Evolutionary conservation across 2,329 filamentous ascomycete species (phyloP).

Genomic region (Cryphonectria radicalis): DNA sequence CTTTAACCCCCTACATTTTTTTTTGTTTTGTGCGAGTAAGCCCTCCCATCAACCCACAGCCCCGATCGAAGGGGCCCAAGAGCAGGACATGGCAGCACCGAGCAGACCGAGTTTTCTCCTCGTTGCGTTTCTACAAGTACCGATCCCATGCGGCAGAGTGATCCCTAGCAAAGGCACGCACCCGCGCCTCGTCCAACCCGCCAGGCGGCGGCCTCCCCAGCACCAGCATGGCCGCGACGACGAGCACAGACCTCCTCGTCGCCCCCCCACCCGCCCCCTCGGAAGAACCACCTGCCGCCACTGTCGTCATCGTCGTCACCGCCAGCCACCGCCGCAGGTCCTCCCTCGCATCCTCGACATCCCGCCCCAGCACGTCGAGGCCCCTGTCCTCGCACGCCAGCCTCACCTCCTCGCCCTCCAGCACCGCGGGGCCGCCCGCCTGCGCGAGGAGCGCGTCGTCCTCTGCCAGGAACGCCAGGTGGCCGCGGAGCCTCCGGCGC

Average conservation of each 20-base stretch:
- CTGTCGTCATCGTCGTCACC: not conserved
- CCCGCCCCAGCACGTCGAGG: conserved; percentile 57
- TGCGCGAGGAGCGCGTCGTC: conserved; percentile 73
- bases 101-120: not conserved
- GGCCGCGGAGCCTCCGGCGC: conserved; percentile 53
- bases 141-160: not conserved
- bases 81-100: not conserved
- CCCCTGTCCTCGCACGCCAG: conserved; percentile 75
- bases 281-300: not conserved
- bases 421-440: conserved; percentile 61
- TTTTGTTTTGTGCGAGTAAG: not conserved
- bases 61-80: not conserved
- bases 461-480: conserved; percentile 65
- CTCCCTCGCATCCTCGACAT: conserved; percentile 61
- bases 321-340: conserved; percentile 51
- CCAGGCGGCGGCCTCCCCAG: not conserved
- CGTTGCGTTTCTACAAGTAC: not conserved
- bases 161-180: not conserved
- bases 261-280: not conserved
- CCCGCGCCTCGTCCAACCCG: not conserved
- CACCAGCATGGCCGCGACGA: not conserved
- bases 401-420: conserved; percentile 67
- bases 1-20: not conserved
- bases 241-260: not conserved
- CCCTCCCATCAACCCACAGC: not conserved